Conservation (phyloP, 1,139 yeast species). For the Magnusiomyces ingens region DNA sequence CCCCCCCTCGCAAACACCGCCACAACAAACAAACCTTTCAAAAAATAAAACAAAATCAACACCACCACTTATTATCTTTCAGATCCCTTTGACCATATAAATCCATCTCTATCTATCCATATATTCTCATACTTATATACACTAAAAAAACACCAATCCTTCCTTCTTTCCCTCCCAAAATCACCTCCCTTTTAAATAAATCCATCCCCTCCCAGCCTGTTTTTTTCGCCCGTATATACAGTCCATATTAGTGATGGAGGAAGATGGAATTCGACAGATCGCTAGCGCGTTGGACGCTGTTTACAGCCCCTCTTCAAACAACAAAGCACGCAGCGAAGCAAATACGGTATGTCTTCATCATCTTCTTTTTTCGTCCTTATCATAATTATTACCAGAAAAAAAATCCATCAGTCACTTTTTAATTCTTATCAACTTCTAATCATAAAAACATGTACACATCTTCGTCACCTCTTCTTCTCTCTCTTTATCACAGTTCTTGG, state of each 20-base stretch:
- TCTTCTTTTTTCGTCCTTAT: not conserved
- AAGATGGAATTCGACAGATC: constrained; percentile 36
- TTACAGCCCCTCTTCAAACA: constrained; percentile 64
- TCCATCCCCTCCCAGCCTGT: not conserved
- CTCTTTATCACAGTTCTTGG: constrained; percentile 46
- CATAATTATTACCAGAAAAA: not conserved
- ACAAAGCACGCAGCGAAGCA: constrained; percentile 39
- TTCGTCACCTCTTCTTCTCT: not conserved
- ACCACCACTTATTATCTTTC: too few species aligned
- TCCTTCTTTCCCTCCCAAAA: too few species aligned
- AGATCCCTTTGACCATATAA: not conserved
- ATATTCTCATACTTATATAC: too few species aligned
- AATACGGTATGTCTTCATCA: constrained; percentile 25
- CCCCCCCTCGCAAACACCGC: too few species aligned
- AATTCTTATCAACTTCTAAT: not conserved
- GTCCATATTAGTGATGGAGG: constrained; percentile 21
- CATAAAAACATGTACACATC: not conserved
- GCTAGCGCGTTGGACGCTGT: constrained; percentile 71
- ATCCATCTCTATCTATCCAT: not conserved
- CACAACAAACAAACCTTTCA: too few species aligned
- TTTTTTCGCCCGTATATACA: not conserved
- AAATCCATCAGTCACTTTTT: not conserved
- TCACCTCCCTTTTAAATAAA: not conserved
- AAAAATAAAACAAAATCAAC: too few species aligned
- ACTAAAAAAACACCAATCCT: too few species aligned